A percentile compares a stretch with the other conserved stretches of the same genome.
Conservation (phyloP, 768 basidiomycete species). For the Clathrus columnatus region DNA sequence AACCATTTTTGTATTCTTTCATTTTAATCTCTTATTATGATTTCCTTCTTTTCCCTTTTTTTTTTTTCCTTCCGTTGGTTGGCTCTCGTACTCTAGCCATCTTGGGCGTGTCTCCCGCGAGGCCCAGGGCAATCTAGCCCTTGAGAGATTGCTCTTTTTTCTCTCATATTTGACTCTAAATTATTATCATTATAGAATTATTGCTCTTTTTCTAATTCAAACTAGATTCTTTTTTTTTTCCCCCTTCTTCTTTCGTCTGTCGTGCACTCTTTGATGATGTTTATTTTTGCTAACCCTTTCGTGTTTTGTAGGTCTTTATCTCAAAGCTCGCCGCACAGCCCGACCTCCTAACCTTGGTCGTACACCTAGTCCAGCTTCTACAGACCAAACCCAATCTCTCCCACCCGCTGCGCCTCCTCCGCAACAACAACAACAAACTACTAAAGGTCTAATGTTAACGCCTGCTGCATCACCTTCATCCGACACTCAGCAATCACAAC, state of each 20-base stretch:
- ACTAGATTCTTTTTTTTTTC: constrained; percentile 21
- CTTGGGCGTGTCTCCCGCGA: constrained; percentile 6
- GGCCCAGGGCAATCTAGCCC: constrained; percentile 14
- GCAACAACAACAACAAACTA: constrained; percentile 12
- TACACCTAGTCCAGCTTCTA: constrained; percentile 29
- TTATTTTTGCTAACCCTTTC: constrained; percentile 28
- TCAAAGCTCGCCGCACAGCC: constrained; percentile 71
- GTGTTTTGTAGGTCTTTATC: constrained; percentile 60
- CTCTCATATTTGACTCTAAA: constrained; percentile 16
- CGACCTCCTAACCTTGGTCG: constrained; percentile 53
- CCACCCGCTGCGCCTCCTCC: constrained; percentile 19
- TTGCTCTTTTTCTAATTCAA: constrained; percentile 4
- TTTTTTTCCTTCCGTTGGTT: neutral
- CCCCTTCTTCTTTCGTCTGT: constrained; percentile 4
- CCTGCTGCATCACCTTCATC: constrained; percentile 18
- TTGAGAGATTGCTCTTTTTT: constrained; percentile 25
- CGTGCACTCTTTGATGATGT: constrained; percentile 28
- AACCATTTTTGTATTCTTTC: neutral
- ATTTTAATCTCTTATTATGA: neutral
- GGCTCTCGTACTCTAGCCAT: neutral
- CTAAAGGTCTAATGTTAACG: constrained; percentile 11
- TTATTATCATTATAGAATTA: constrained; percentile 8
- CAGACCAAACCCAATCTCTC: constrained; percentile 19
- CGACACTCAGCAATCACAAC: constrained; percentile 14
- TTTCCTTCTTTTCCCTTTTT: neutral